Evolutionary conservation across 306 rosid genomes (phyloP).

Genomic region (Arachis stenosperma): DNA sequence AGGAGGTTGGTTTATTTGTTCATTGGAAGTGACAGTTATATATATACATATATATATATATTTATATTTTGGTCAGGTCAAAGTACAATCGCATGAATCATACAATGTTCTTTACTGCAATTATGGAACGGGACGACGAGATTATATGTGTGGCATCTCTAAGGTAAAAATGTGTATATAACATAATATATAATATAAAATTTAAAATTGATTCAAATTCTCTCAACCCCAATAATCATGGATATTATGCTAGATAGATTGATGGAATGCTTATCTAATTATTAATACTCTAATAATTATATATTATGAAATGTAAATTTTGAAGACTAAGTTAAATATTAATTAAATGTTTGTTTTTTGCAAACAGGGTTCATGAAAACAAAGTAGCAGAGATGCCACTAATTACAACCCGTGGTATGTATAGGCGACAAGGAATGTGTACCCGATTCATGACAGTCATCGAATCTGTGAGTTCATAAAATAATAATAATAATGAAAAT

Average conservation of each 20-base stretch:
- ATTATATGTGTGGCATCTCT: conserved; percentile 63
- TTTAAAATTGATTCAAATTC: too few species aligned
- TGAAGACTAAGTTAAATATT: conserved; percentile 24
- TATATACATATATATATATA: too few species aligned
- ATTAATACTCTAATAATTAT: too few species aligned
- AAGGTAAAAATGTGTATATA: conserved; percentile 46
- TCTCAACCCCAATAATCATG: too few species aligned
- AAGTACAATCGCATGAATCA: conserved; percentile 65
- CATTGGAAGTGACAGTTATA: not conserved
- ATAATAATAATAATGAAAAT: not conserved
- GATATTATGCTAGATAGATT: too few species aligned
- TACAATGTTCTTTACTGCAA: conserved; percentile 67
- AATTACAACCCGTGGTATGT: conserved; percentile 60
- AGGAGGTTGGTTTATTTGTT: too few species aligned
- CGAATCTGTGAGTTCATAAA: conserved; percentile 57
- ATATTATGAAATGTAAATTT: not conserved
- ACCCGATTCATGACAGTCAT: conserved; percentile 58
- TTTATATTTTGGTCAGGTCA: conserved; percentile 52
- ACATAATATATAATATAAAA: too few species aligned
- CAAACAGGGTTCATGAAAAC: conserved; percentile 69
- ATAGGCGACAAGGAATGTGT: conserved; percentile 76
- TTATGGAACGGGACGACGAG: conserved; percentile 74
- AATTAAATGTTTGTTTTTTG: conserved; percentile 3
- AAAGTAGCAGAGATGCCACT: conserved; percentile 83
- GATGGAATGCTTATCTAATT: too few species aligned